Evolutionary conservation across 768 basidiomycete species (phyloP).

Genomic region (Lepiota venenata): DNA sequence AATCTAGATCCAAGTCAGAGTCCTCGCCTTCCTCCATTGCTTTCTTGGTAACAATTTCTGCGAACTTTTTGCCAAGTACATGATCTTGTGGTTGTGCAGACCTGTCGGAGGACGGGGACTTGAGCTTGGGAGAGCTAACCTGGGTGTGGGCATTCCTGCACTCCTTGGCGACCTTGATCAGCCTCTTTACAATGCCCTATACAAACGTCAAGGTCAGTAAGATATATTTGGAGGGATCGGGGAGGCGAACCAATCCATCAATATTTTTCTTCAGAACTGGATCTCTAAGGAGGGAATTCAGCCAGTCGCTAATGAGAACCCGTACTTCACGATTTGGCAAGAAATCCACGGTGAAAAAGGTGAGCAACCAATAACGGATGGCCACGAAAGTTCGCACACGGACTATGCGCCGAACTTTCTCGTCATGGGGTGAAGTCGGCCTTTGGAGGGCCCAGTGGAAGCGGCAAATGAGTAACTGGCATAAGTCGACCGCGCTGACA

Average conservation of each 20-base stretch:
- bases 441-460: slow-evolving; percentile 85
- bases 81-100: slow-evolving; percentile 31
- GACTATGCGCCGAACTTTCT: slow-evolving; percentile 71
- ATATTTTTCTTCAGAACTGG: slow-evolving; percentile 61
- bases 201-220: slow-evolving; percentile 7
- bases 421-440: slow-evolving; percentile 51
- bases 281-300: slow-evolving; percentile 74
- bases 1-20: slow-evolving; percentile 78
- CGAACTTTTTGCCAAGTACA: slow-evolving; percentile 61
- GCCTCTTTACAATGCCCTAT: slow-evolving; percentile 75
- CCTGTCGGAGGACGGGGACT: slow-evolving; percentile 21
- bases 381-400: slow-evolving; percentile 89
- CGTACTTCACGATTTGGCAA: slow-evolving; percentile 77
- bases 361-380: slow-evolving; percentile 86
- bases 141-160: slow-evolving; percentile 68
- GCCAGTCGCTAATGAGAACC: slow-evolving; percentile 68
- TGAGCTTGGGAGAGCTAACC: slow-evolving; percentile 22
- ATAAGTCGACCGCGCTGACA: slow-evolving; percentile 73
- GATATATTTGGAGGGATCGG: slow-evolving; percentile 11
- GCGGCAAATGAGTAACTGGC: slow-evolving; percentile 77
- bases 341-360: slow-evolving; percentile 89
- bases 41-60: slow-evolving; percentile 49
- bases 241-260: slow-evolving; percentile 64
- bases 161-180: slow-evolving; percentile 81
- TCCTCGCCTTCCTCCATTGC: slow-evolving; percentile 46